A percentile compares a stretch with the other conserved stretches of the same genome.
Evolutionary conservation across 2,329 filamentous ascomycete species (phyloP).

Genomic region (Botrytis aclada): DNA sequence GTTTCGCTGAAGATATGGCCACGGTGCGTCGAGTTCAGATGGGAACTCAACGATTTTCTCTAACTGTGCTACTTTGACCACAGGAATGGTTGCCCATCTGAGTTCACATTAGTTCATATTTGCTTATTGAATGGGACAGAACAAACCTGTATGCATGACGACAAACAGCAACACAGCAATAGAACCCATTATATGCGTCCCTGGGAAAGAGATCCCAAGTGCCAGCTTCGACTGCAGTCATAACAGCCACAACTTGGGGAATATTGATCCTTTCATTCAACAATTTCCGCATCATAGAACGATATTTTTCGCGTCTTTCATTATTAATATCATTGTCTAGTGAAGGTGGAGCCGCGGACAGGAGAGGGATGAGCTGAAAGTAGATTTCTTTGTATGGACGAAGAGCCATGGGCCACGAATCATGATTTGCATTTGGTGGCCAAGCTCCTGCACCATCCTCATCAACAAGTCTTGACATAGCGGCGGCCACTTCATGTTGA

Average conservation of each 20-base stretch:
- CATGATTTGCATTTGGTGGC: conserved; percentile 15
- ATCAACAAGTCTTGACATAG: conserved; percentile 4
- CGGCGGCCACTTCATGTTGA: conserved; percentile 4
- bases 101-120: neutral
- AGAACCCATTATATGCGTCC: conserved; percentile 17
- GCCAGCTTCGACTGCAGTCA: conserved; percentile 1
- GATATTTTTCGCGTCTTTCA: conserved; percentile 4
- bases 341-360: neutral
- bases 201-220: conserved; percentile 3
- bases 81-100: conserved; percentile 18
- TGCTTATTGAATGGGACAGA: neutral
- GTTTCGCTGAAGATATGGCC: conserved; percentile 14
- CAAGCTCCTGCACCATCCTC: conserved; percentile 17
- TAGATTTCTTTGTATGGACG: conserved; percentile 7
- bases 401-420: conserved; percentile 7
- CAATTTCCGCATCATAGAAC: neutral
- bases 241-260: neutral
- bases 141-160: conserved; percentile 16
- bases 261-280: neutral
- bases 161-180: conserved; percentile 14
- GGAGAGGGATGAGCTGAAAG: conserved; percentile 8
- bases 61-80: conserved; percentile 12
- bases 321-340: conserved; percentile 7
- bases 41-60: conserved; percentile 15
- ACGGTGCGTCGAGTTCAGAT: conserved; percentile 8